Conservation (phyloP, 2,329 filamentous ascomycete genomes). For the Sordariomycetes sp. region DNA sequence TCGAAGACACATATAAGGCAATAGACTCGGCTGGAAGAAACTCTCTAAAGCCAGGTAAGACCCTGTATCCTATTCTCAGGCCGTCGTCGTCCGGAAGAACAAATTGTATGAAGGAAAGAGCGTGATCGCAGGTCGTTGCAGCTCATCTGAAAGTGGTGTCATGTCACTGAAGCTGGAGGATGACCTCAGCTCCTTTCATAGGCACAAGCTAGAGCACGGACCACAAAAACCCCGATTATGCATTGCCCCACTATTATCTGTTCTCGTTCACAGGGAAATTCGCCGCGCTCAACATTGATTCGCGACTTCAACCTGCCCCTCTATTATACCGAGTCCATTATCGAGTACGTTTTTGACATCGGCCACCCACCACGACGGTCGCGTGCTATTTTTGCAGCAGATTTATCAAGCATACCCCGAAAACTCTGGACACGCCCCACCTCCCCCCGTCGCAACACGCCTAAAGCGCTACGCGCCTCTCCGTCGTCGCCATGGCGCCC, state of each 20-base stretch:
- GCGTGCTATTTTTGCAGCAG: neutral
- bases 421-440: neutral
- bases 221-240: neutral
- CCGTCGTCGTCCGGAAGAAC: neutral
- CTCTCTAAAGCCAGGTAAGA: neutral
- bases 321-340: neutral
- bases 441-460: neutral
- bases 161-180: neutral
- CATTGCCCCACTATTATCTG: neutral
- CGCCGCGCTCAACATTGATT: neutral
- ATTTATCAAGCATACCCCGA: neutral
- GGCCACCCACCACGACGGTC: neutral
- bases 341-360: neutral
- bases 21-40: neutral
- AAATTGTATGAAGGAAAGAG: neutral
- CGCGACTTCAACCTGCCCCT: slow-evolving; percentile 1
- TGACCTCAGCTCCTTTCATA: neutral
- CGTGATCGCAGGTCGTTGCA: neutral
- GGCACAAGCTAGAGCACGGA: neutral
- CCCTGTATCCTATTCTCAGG: neutral
- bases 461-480: neutral
- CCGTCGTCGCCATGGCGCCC: slow-evolving; percentile 39
- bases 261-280: neutral
- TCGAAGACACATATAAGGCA: neutral
- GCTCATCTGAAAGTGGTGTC: neutral